These are phyloP conservation scores for Sarcomyxa edulis DNA, from an alignment of 768 basidiomycete genomes.

Conservation along the genomic window DNA sequence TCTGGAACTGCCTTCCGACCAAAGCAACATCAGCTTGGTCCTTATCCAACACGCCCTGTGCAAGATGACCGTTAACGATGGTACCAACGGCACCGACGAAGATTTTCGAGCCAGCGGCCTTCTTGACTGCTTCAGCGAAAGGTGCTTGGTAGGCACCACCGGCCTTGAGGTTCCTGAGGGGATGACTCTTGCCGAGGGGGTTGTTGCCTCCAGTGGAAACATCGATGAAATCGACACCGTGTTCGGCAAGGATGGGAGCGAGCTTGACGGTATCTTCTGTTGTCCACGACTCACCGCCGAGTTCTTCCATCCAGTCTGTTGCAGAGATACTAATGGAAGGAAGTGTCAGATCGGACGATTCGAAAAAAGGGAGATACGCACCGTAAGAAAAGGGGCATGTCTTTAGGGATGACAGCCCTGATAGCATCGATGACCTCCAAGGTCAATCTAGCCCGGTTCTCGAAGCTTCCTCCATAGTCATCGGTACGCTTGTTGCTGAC, in stretches of 20 bases:
- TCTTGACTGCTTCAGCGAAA: constrained; percentile 48
- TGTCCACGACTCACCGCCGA: constrained; percentile 58
- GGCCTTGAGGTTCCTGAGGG: too few relatives aligned
- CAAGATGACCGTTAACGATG: constrained; percentile 50
- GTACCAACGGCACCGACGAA: constrained; percentile 48
- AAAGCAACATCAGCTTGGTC: constrained; percentile 57
- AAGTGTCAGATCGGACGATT: neutral
- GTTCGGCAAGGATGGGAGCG: constrained; percentile 49
- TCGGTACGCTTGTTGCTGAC: constrained; percentile 58
- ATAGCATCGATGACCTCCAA: constrained; percentile 63
- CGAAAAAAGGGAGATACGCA: constrained; percentile 15
- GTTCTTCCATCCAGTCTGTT: constrained; percentile 67
- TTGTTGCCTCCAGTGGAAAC: constrained; percentile 62
- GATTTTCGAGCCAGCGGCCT: constrained; percentile 28
- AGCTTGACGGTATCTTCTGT: constrained; percentile 63
- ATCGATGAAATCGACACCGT: constrained; percentile 75
- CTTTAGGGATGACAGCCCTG: constrained; percentile 49
- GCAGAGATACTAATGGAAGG: constrained; percentile 49
- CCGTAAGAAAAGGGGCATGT: constrained; percentile 72
- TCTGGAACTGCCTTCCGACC: constrained; percentile 52
- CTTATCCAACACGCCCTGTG: constrained; percentile 51
- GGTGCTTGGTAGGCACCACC: constrained; percentile 48
- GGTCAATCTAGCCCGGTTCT: constrained; percentile 60
- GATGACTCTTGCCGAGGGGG: constrained; percentile 33
- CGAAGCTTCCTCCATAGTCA: constrained; percentile 66